A percentile compares a stretch with the other conserved stretches of the same genome.
These are phyloP conservation scores for Neotropicomus parvogracilis DNA, from an alignment of 1,284 basidiomycete species.

Conservation along the genomic window DNA sequence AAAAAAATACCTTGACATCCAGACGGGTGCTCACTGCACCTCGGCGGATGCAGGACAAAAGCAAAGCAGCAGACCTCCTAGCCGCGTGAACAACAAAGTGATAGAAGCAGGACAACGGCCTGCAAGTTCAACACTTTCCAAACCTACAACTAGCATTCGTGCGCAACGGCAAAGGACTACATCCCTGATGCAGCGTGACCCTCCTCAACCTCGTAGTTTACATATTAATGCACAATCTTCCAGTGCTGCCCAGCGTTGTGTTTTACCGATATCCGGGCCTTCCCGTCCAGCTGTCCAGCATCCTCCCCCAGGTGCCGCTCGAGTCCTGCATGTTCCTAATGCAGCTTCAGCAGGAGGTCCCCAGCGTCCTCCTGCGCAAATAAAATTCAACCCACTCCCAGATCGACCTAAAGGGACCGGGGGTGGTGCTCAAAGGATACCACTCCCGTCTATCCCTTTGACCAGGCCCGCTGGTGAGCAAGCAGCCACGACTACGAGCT, in stretches of 20 bases:
- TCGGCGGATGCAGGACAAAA: constrained; percentile 11
- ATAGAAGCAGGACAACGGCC: constrained; percentile 11
- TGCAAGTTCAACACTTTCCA: constrained; percentile 12
- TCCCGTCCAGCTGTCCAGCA: constrained; percentile 13
- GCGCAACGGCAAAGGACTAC: constrained; percentile 18
- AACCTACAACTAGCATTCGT: constrained; percentile 9
- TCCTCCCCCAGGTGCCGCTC: constrained; percentile 7
- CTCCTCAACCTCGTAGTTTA: constrained; percentile 18
- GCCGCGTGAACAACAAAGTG: constrained; percentile 21
- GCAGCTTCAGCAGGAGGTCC: constrained; percentile 20
- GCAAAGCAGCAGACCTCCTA: constrained; percentile 26
- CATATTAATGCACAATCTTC: constrained; percentile 22
- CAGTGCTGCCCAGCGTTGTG: constrained; percentile 20
- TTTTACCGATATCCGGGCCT: constrained; percentile 14
- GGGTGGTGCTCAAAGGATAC: constrained; percentile 37
- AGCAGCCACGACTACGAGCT: neutral
- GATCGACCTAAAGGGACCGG: constrained; percentile 23
- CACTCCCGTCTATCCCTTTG: constrained; percentile 25
- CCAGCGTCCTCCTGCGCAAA: constrained; percentile 29
- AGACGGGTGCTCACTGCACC: constrained; percentile 15
- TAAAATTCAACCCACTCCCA: constrained; percentile 24
- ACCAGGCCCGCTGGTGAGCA: constrained; percentile 6
- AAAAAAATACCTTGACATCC: constrained; percentile 74
- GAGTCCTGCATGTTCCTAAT: constrained; percentile 9
- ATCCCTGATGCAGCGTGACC: constrained; percentile 22